phyloP scores from a whole-genome alignment of 495 filamentous ascomycete species.

The Sordaria brevicollis region DNA sequence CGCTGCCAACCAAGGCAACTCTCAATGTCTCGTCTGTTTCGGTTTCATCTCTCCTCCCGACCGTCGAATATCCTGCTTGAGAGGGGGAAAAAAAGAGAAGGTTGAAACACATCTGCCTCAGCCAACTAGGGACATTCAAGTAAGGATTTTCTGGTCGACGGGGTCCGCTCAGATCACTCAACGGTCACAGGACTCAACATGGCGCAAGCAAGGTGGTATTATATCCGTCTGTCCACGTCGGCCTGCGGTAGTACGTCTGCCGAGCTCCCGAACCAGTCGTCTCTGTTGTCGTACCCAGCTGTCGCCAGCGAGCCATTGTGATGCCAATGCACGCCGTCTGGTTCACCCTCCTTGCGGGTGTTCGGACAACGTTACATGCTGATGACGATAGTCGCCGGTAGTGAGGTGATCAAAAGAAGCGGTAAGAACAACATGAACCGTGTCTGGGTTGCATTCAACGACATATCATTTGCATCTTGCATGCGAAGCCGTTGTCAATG shows the following conservation, averaged over 20 bases:
- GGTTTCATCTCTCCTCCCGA: background rate
- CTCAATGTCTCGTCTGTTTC: background rate
- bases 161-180: background rate
- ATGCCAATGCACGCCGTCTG: background rate
- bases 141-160: background rate
- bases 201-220: background rate
- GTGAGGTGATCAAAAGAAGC: background rate
- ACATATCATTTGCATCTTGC: background rate
- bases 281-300: background rate
- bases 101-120: background rate
- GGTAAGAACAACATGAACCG: background rate
- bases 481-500: background rate
- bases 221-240: background rate
- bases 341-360: background rate
- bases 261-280: background rate
- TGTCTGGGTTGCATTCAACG: background rate
- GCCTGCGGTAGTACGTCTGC: background rate
- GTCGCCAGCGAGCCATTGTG: background rate
- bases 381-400: background rate
- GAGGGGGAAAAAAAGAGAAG: background rate
- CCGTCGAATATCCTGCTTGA: background rate
- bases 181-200: background rate
- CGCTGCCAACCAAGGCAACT: background rate
- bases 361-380: background rate
- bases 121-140: background rate